Evolutionary conservation across 164 flowering plant genomes (phyloP).

Genomic region (Santalum album): DNA sequence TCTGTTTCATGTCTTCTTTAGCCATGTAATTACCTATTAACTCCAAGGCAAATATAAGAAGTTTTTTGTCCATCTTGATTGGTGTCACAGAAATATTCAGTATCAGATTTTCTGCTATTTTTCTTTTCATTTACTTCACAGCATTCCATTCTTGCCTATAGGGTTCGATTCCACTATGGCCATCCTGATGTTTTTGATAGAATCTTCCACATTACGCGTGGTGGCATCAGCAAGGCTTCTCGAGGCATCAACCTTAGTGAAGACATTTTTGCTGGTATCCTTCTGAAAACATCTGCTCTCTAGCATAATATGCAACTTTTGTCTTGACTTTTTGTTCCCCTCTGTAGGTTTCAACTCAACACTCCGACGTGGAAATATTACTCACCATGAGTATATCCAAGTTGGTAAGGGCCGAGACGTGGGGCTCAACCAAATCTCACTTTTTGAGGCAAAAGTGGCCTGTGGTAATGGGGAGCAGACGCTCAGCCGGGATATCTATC

Average conservation of each 20-base stretch:
- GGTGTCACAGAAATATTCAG: neutral
- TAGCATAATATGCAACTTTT: neutral
- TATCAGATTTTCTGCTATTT: neutral
- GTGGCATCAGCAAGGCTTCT: conserved; percentile 97
- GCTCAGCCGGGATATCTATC: conserved; percentile 84
- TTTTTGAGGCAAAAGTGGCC: conserved; percentile 56
- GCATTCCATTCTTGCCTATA: conserved; percentile 21
- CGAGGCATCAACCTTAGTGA: conserved; percentile 87
- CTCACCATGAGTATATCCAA: conserved; percentile 98
- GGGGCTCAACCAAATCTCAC: conserved; percentile 79
- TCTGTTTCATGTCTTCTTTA: neutral
- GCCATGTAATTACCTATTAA: neutral
- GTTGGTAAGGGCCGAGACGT: conserved; percentile 99
- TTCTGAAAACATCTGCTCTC: conserved; percentile 1
- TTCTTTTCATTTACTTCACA: neutral
- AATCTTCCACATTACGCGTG: conserved; percentile 93
- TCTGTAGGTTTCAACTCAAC: conserved; percentile 88
- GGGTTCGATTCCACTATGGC: conserved; percentile 95
- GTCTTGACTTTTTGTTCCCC: neutral
- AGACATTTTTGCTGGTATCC: conserved; percentile 92
- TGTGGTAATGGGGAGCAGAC: conserved; percentile 34
- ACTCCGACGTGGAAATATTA: conserved; percentile 81
- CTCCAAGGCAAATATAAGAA: too few species aligned
- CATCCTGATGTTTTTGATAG: conserved; percentile 33
- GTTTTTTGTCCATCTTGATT: neutral